These are phyloP conservation scores for Monascus ruber DNA, from an alignment of 2,329 filamentous ascomycete species.

Conservation along the genomic window DNA sequence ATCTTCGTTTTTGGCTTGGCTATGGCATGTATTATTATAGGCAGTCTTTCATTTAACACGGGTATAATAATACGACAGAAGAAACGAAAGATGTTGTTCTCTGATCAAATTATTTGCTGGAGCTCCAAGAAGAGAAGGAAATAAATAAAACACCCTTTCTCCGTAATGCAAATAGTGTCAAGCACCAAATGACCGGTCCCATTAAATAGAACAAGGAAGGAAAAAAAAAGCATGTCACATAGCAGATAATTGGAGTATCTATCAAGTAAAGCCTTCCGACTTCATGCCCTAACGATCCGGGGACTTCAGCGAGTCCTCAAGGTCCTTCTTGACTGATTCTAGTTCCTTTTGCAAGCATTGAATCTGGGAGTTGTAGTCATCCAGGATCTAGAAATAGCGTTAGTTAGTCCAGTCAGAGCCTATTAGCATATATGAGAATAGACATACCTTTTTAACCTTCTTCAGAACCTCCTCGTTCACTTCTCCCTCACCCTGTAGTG, in stretches of 20 bases:
- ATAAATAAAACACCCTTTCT: background rate
- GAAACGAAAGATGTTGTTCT: background rate
- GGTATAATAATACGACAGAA: too few relatives aligned
- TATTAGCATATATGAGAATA: slow-evolving; percentile 19
- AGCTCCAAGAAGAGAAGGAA: too few relatives aligned
- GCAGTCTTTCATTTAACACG: too few relatives aligned
- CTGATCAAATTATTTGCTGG: too few relatives aligned
- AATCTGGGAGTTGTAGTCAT: slow-evolving; percentile 40
- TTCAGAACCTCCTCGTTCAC: slow-evolving; percentile 49
- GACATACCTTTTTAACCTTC: slow-evolving; percentile 48
- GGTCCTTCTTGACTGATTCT: slow-evolving; percentile 47
- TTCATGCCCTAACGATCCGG: slow-evolving; percentile 1
- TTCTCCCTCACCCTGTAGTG: slow-evolving; percentile 31
- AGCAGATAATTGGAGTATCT: too few relatives aligned
- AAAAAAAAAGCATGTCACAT: slow-evolving; percentile 3
- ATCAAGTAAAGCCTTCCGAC: too few relatives aligned
- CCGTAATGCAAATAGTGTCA: background rate
- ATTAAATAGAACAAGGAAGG: background rate
- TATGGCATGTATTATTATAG: too few relatives aligned
- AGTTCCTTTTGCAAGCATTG: slow-evolving; percentile 52
- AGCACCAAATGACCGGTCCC: background rate
- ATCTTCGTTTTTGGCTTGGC: too few relatives aligned
- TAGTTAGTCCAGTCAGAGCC: background rate
- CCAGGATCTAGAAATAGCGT: slow-evolving; percentile 30
- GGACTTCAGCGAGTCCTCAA: slow-evolving; percentile 42